These are phyloP conservation scores for Kwoniella sp. DNA, from an alignment of 768 basidiomycete genomes.

Conservation along the genomic window DNA sequence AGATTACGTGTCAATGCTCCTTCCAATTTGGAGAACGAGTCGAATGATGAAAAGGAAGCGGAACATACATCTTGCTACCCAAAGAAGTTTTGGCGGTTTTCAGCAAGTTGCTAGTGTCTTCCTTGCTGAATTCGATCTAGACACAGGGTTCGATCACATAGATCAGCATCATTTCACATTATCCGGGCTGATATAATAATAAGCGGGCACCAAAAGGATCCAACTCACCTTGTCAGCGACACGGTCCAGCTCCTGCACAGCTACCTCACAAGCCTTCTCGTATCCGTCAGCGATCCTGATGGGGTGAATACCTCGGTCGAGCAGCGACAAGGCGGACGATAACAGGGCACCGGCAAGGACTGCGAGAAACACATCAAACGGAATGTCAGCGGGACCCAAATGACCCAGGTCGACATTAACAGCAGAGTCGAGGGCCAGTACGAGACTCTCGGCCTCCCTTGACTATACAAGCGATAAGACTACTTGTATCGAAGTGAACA, in stretches of 20 bases:
- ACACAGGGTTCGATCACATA: not conserved
- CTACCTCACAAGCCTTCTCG: slow-evolving; percentile 88
- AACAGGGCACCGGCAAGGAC: slow-evolving; percentile 97
- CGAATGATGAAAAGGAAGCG: slow-evolving; percentile 45
- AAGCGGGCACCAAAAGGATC: not conserved
- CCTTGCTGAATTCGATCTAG: slow-evolving; percentile 74
- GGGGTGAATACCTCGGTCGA: slow-evolving; percentile 99
- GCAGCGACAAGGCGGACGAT: slow-evolving; percentile 89
- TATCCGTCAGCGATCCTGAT: slow-evolving; percentile 99
- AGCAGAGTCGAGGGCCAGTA: no score
- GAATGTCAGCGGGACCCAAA: slow-evolving; percentile 10
- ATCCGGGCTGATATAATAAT: no score
- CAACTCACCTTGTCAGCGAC: slow-evolving; percentile 72
- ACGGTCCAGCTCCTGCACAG: slow-evolving; percentile 83
- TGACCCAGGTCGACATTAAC: no score
- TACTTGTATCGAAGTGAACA: not conserved
- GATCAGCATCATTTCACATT: not conserved
- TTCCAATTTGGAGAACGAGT: not conserved
- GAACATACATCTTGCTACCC: slow-evolving; percentile 92
- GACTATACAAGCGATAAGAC: not conserved
- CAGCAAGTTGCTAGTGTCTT: slow-evolving; percentile 81
- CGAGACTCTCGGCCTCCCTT: no score
- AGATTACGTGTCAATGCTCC: not conserved
- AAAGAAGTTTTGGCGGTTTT: slow-evolving; percentile 95
- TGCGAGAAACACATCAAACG: no score